Evolutionary conservation across 768 basidiomycete genomes (phyloP).

Genomic region (Boletus rex-veris): DNA sequence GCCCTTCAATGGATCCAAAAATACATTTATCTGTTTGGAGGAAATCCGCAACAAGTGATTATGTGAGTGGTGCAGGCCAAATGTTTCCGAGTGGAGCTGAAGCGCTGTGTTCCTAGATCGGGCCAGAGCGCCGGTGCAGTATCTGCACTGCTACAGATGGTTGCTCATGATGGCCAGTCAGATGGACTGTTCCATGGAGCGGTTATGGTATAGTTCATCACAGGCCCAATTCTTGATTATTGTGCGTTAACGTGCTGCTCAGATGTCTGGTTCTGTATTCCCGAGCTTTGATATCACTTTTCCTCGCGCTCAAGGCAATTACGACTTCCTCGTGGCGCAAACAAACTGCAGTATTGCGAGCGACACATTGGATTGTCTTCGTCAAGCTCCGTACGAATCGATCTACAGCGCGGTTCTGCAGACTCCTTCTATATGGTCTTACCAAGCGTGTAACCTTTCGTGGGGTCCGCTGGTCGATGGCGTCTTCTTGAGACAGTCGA

Average conservation of each 20-base stretch:
- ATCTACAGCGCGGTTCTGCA: constrained; percentile 7
- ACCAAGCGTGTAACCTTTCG: constrained; percentile 5
- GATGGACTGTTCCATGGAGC: constrained; percentile 18
- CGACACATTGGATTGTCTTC: constrained; percentile 17
- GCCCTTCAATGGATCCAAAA: constrained; percentile 2
- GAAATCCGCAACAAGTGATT: neutral
- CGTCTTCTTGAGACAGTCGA: neutral
- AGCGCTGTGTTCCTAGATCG: neutral
- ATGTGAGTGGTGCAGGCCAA: constrained; percentile 11
- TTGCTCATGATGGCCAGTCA: constrained; percentile 1
- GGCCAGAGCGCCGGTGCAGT: neutral
- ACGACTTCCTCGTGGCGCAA: constrained; percentile 12
- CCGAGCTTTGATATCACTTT: constrained; percentile 3
- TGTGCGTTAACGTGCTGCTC: neutral
- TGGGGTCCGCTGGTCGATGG: constrained; percentile 12
- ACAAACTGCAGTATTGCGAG: constrained; percentile 8
- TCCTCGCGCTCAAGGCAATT: constrained; percentile 7
- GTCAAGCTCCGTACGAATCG: constrained; percentile 11
- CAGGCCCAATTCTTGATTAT: neutral
- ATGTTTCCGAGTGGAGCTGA: neutral
- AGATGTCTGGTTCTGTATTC: constrained; percentile 14
- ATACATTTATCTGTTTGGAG: neutral
- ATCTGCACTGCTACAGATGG: constrained; percentile 1
- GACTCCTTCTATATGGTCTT: constrained; percentile 8
- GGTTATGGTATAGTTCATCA: constrained; percentile 11